These are phyloP conservation scores for Hamigera avellanea DNA, from an alignment of 495 filamentous ascomycete species.

Conservation along the genomic window DNA sequence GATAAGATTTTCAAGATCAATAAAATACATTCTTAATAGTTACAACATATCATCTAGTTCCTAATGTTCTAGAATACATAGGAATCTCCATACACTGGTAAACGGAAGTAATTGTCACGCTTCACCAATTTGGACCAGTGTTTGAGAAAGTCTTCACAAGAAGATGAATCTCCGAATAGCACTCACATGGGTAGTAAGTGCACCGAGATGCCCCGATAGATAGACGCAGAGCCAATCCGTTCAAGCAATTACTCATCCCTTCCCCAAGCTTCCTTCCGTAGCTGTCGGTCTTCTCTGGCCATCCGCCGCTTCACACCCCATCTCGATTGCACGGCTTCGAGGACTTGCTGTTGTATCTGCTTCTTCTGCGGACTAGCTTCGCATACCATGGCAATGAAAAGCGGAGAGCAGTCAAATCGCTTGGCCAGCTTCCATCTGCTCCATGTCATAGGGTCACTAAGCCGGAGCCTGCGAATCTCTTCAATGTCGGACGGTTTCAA, in stretches of 20 bases:
- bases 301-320: slow-evolving; percentile 62
- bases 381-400: slow-evolving; percentile 55
- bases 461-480: slow-evolving; percentile 64
- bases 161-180: too few relatives aligned
- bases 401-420: slow-evolving; percentile 62
- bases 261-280: slow-evolving; percentile 50
- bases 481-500: slow-evolving; percentile 60
- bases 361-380: slow-evolving; percentile 36
- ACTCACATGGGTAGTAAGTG: background rate
- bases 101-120: too few relatives aligned
- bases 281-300: slow-evolving; percentile 62
- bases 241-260: slow-evolving; percentile 13
- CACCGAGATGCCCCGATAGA: background rate
- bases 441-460: slow-evolving; percentile 58
- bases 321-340: slow-evolving; percentile 51
- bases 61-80: too few relatives aligned
- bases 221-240: too few relatives aligned
- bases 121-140: too few relatives aligned
- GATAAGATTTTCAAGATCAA: too few relatives aligned
- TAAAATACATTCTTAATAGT: too few relatives aligned
- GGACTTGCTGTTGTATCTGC: slow-evolving; percentile 38
- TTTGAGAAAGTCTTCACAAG: too few relatives aligned
- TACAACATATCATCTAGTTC: too few relatives aligned
- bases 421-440: slow-evolving; percentile 56
- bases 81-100: too few relatives aligned